Percentiles rank a stretch among this genome's conserved stretches.
These are phyloP conservation scores for Caryopteris hybrid DNA, from an alignment of 305 asterid species.

Conservation along the genomic window DNA sequence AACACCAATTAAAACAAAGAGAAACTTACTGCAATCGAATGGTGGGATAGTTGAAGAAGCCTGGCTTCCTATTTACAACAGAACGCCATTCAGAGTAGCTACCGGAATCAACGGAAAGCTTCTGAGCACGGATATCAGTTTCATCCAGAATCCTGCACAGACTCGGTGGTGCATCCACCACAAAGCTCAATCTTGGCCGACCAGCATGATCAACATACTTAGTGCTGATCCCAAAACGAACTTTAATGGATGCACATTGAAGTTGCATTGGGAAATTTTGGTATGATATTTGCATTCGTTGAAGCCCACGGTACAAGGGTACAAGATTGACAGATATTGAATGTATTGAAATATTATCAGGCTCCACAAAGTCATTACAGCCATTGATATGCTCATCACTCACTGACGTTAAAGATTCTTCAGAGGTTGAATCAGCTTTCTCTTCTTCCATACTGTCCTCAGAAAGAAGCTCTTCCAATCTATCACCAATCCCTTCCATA, in stretches of 20 bases:
- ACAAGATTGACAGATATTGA: constrained; percentile 47
- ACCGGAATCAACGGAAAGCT: constrained; percentile 54
- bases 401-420: constrained; percentile 36
- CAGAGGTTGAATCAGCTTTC: constrained; percentile 28
- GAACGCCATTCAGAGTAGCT: constrained; percentile 82
- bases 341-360: constrained; percentile 47
- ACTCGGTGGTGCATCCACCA: constrained; percentile 58
- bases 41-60: constrained; percentile 68
- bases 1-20: not conserved
- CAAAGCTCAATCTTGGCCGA: constrained; percentile 66
- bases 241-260: constrained; percentile 49
- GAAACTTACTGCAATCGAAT: constrained; percentile 79
- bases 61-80: constrained; percentile 59
- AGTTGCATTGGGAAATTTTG: constrained; percentile 48
- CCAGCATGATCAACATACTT: constrained; percentile 68
- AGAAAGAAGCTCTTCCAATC: constrained; percentile 37
- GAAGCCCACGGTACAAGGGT: constrained; percentile 62
- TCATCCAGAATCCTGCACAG: constrained; percentile 55
- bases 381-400: constrained; percentile 27
- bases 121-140: constrained; percentile 52
- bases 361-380: constrained; percentile 46
- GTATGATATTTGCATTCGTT: constrained; percentile 53
- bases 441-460: constrained; percentile 65
- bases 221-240: constrained; percentile 72
- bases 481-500: constrained; percentile 38